A percentile compares a stretch with the other conserved stretches of the same genome.
phyloP scores from a whole-genome alignment of 257 asterid species.

The Dorcoceras hygrometricum region DNA sequence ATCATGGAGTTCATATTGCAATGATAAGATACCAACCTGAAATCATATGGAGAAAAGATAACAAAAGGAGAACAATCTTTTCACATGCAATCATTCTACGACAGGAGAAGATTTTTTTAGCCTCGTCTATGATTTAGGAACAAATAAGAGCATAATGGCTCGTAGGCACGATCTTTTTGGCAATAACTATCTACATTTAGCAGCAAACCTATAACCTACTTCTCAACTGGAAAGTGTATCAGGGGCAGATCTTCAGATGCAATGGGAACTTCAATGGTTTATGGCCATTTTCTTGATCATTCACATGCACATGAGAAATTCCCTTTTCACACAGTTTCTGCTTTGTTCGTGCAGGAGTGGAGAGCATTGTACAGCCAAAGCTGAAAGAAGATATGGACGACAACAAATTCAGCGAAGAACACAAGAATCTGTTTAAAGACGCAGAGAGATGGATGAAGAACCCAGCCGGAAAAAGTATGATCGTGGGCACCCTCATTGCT shows the following conservation, averaged over 20 bases:
- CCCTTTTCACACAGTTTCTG: background rate
- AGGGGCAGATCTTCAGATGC: conserved; percentile 37
- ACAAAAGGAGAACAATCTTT: conserved; percentile 29
- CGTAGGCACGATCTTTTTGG: conserved; percentile 28
- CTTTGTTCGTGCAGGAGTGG: conserved; percentile 21
- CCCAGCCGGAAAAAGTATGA: conserved; percentile 36
- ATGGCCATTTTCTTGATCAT: conserved; percentile 9
- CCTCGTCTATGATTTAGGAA: conserved; percentile 25
- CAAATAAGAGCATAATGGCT: conserved; percentile 27
- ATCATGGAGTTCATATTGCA: conserved; percentile 21
- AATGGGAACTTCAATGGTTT: conserved; percentile 35
- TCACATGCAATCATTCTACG: conserved; percentile 30
- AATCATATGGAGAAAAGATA: conserved; percentile 30
- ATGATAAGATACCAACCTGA: conserved; percentile 26
- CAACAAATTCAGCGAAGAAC: conserved; percentile 27
- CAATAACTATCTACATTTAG: conserved; percentile 31
- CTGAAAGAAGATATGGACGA: conserved; percentile 32
- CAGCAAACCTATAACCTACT: conserved; percentile 33
- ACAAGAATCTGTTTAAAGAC: conserved; percentile 19
- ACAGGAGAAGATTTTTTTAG: conserved; percentile 32
- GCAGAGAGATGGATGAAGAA: conserved; percentile 38
- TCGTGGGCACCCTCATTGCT: conserved; percentile 34
- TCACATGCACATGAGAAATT: background rate
- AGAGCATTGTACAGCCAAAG: conserved; percentile 29
- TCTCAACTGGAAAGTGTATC: conserved; percentile 25